These are phyloP conservation scores for Ustanciosporium gigantosporum DNA, from an alignment of 1,284 basidiomycete genomes.

Conservation along the genomic window DNA sequence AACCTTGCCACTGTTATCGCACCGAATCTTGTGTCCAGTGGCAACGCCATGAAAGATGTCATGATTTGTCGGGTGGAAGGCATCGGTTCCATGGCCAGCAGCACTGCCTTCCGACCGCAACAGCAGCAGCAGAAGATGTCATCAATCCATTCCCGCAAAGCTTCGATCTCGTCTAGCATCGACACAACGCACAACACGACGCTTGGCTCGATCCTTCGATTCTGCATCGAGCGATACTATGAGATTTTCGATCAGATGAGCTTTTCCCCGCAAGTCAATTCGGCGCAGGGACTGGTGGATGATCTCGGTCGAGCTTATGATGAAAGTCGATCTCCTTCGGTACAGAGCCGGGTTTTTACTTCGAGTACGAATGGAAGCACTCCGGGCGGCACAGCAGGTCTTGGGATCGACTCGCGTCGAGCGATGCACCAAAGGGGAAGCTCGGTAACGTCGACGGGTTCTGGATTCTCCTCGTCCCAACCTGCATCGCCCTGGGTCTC, in stretches of 20 bases:
- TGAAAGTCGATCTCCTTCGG: conserved; percentile 3
- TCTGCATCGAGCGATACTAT: conserved; percentile 79
- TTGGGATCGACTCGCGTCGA: background rate
- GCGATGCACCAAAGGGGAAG: conserved; percentile 6
- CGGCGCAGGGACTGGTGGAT: conserved; percentile 26
- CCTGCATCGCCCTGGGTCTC: conserved; percentile 3
- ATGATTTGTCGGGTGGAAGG: conserved; percentile 67
- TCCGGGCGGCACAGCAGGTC: no score
- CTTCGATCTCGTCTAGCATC: conserved; percentile 3
- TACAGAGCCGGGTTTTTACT: conserved; percentile 4
- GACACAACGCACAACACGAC: conserved; percentile 67
- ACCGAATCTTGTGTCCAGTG: conserved; percentile 69
- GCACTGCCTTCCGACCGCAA: background rate
- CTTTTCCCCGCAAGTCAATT: conserved; percentile 7
- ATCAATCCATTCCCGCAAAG: conserved; percentile 5
- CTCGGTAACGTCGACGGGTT: conserved; percentile 5
- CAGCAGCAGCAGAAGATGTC: background rate
- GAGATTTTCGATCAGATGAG: conserved; percentile 72
- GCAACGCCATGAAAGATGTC: conserved; percentile 43
- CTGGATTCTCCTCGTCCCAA: conserved; percentile 6
- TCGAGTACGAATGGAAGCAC: conserved; percentile 3
- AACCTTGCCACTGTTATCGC: conserved; percentile 77
- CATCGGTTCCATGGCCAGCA: conserved; percentile 72
- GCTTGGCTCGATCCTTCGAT: conserved; percentile 72
- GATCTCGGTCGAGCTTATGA: conserved; percentile 2